phyloP scores from a whole-genome alignment of 352 stramenopile genomes.

The Globisporangium cystogenes region DNA sequence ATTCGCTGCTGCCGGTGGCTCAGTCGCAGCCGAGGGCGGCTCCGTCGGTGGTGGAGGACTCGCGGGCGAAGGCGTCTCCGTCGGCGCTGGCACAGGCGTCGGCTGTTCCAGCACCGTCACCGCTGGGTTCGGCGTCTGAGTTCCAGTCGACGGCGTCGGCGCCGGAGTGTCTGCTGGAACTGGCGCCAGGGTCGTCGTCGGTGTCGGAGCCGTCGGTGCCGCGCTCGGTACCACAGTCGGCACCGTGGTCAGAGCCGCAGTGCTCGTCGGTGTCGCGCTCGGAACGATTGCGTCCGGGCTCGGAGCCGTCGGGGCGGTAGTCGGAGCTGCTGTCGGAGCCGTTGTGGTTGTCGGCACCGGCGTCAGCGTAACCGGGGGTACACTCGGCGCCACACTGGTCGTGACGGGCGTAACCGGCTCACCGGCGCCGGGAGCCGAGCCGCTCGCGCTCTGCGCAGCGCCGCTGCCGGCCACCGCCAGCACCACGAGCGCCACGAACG shows the following conservation, averaged over 20 bases:
- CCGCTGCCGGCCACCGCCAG: not conserved
- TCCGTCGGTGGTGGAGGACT: slow-evolving; percentile 7
- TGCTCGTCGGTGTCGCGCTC: slow-evolving; percentile 2
- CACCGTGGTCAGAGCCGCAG: not conserved
- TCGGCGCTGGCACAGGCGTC: slow-evolving; percentile 3
- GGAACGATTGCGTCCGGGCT: slow-evolving; percentile 1
- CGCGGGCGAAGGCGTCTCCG: slow-evolving; percentile 5
- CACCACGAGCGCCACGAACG: not conserved
- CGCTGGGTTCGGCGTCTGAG: not conserved
- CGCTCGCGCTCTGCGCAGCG: not conserved
- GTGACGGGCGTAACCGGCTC: not conserved
- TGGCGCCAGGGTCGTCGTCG: not conserved
- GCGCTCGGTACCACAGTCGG: not conserved
- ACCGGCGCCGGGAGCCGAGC: not conserved
- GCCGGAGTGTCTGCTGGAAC: not conserved
- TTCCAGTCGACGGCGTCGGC: not conserved
- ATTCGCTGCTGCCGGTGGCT: slow-evolving; percentile 9
- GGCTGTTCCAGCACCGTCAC: not conserved
- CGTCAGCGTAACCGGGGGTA: not conserved
- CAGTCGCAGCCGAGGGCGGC: slow-evolving; percentile 5
- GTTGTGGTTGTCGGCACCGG: slow-evolving; percentile 5
- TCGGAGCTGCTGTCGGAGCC: not conserved
- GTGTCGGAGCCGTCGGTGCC: not conserved
- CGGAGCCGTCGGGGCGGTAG: not conserved
- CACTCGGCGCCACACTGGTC: not conserved